phyloP scores from a whole-genome alignment of 1,139 yeast species.

The Debaryomyces coudertii region DNA sequence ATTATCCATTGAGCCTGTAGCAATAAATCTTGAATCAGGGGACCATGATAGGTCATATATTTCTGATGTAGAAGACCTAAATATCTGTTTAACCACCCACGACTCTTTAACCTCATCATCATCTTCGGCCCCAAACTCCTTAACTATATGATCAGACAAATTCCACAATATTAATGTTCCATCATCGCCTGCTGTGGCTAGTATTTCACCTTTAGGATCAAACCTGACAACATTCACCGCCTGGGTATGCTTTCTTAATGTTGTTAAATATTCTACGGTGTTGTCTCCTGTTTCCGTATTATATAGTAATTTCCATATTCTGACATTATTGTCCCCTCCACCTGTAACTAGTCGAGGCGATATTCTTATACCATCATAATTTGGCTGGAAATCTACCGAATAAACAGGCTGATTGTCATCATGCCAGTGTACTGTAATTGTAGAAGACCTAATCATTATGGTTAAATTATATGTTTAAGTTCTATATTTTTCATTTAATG shows the following conservation, averaged over 20 bases:
- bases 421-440: slow-evolving; percentile 80
- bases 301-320: slow-evolving; percentile 55
- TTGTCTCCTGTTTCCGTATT: slow-evolving; percentile 12
- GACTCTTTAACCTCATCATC: slow-evolving; percentile 65
- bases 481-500: neutral
- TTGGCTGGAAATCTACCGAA: slow-evolving; percentile 77
- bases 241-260: slow-evolving; percentile 85
- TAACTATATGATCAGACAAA: slow-evolving; percentile 52
- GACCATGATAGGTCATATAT: slow-evolving; percentile 93
- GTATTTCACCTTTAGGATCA: slow-evolving; percentile 60
- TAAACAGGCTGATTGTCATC: slow-evolving; percentile 82
- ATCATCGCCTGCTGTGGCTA: slow-evolving; percentile 96
- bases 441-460: slow-evolving; percentile 54
- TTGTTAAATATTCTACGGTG: slow-evolving; percentile 60
- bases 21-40: slow-evolving; percentile 71
- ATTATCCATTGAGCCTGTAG: slow-evolving; percentile 94
- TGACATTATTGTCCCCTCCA: slow-evolving; percentile 90
- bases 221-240: slow-evolving; percentile 93
- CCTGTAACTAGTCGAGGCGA: slow-evolving; percentile 73
- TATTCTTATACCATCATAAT: slow-evolving; percentile 19
- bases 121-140: slow-evolving; percentile 59
- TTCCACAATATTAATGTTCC: slow-evolving; percentile 86
- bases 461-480: neutral
- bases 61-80: slow-evolving; percentile 69
- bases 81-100: slow-evolving; percentile 64